phyloP scores from a whole-genome alignment of 306 rosid species.

The Datisca glomerata region DNA sequence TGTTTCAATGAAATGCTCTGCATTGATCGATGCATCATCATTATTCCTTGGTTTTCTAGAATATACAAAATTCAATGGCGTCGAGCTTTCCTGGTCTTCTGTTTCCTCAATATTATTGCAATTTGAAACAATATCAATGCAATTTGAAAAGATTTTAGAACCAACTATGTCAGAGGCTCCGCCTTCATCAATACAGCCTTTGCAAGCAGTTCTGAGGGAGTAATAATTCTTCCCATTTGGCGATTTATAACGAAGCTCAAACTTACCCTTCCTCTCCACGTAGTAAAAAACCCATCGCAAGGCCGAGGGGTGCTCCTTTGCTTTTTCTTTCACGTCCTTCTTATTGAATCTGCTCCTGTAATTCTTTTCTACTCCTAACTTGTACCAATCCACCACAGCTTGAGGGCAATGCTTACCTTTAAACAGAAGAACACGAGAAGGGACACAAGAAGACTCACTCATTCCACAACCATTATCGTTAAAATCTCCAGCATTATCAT shows the following conservation, averaged over 20 bases:
- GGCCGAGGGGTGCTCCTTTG: conserved; percentile 35
- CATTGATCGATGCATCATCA: too few relatives aligned
- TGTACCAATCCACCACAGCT: conserved; percentile 39
- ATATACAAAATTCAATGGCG: too few relatives aligned
- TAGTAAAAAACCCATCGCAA: conserved; percentile 46
- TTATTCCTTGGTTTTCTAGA: too few relatives aligned
- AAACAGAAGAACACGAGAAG: neutral
- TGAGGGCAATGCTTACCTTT: conserved; percentile 15
- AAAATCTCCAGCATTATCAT: neutral
- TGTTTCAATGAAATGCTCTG: too few relatives aligned
- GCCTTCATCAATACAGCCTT: conserved; percentile 19
- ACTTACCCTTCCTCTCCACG: conserved; percentile 9
- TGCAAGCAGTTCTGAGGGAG: conserved; percentile 48
- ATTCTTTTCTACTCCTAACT: neutral
- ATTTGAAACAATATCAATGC: neutral
- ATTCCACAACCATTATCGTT: fast-evolving
- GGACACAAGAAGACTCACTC: neutral
- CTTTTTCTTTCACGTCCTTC: conserved; percentile 8
- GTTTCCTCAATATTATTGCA: too few relatives aligned
- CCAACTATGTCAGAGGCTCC: neutral
- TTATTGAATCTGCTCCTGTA: neutral
- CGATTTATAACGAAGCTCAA: conserved; percentile 43
- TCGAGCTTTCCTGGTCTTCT: too few relatives aligned
- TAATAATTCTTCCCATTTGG: conserved; percentile 29
- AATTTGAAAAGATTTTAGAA: neutral